These are phyloP conservation scores for Kluyveromyces sp. DNA, from an alignment of 1,139 yeast species.

Conservation along the genomic window DNA sequence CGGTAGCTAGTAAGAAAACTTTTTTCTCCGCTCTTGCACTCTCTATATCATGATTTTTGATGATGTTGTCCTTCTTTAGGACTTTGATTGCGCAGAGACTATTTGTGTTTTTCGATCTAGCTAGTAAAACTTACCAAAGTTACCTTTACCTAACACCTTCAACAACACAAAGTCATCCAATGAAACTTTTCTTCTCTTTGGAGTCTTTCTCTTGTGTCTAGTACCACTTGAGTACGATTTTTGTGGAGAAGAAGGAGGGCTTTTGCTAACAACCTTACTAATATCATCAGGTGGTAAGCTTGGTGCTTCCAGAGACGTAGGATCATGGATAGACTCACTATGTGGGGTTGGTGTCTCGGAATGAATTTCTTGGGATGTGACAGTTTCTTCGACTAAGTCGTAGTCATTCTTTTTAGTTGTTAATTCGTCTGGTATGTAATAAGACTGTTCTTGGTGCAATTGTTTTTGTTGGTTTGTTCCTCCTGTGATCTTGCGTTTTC, in stretches of 20 bases:
- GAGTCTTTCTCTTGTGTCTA: conserved; percentile 19
- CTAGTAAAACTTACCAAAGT: conserved; percentile 97
- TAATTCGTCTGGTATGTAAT: not conserved
- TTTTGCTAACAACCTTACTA: not conserved
- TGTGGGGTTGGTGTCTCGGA: not conserved
- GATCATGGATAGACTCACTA: not conserved
- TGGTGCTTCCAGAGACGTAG: not conserved
- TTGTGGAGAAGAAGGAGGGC: conserved; percentile 14
- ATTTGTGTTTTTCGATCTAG: conserved; percentile 71
- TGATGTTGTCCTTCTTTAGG: conserved; percentile 86
- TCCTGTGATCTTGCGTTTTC: conserved; percentile 9
- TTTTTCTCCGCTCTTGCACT: conserved; percentile 90
- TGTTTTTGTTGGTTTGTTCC: not conserved
- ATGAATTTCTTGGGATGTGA: not conserved
- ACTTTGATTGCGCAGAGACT: conserved; percentile 91
- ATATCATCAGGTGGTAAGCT: not conserved
- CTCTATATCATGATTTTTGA: conserved; percentile 92
- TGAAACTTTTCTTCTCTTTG: conserved; percentile 59
- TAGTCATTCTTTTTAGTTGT: conserved; percentile 4
- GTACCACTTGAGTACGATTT: conserved; percentile 16
- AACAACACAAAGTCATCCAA: conserved; percentile 89
- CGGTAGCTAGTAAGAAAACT: conserved; percentile 84
- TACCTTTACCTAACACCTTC: conserved; percentile 95
- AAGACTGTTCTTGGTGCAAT: not conserved
- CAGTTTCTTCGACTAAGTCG: conserved; percentile 3